phyloP scores from a whole-genome alignment of 495 filamentous ascomycete genomes.

The Massariosphaeria phaeospora region DNA sequence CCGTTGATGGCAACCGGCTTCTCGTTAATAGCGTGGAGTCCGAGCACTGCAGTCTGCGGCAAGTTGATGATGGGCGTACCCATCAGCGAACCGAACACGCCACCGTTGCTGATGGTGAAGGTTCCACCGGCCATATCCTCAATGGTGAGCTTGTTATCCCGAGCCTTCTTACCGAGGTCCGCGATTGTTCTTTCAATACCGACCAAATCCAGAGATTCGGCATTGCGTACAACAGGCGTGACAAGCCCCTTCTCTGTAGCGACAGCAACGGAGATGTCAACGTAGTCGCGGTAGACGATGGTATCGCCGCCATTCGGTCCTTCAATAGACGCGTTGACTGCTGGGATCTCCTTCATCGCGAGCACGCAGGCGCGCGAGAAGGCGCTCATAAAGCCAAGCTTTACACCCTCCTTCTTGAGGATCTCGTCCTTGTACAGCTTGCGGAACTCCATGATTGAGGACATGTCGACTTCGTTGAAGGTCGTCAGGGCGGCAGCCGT shows the following conservation, averaged over 20 bases:
- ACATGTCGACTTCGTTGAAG: conserved; percentile 99
- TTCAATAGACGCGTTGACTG: conserved; percentile 97
- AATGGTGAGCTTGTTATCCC: conserved; percentile 94
- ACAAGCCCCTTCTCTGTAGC: conserved; percentile 97
- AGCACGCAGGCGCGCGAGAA: conserved; percentile 89
- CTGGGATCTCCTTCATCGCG: conserved; percentile 89
- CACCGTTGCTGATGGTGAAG: conserved; percentile 95
- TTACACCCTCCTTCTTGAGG: conserved; percentile 92
- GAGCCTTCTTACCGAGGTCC: conserved; percentile 93
- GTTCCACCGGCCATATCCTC: conserved; percentile 99
- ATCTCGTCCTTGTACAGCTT: conserved; percentile 95
- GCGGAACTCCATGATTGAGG: conserved; percentile 91
- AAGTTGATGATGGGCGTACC: conserved; percentile 99
- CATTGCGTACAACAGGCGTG: conserved; percentile 92
- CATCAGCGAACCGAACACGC: conserved; percentile 79
- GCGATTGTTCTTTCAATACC: conserved; percentile 89
- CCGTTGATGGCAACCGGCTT: conserved; percentile 84
- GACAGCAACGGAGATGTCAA: conserved; percentile 95
- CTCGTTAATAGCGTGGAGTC: conserved; percentile 97
- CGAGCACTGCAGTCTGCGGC: conserved; percentile 92
- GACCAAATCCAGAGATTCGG: conserved; percentile 78
- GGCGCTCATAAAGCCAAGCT: conserved; percentile 97
- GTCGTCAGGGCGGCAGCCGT: conserved; percentile 95
- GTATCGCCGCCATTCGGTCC: conserved; percentile 92
- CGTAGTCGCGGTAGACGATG: conserved; percentile 96